Percentiles rank a stretch among this genome's conserved stretches.
Conservation (phyloP, 2,329 filamentous ascomycete genomes). For the Capronia coronata region DNA sequence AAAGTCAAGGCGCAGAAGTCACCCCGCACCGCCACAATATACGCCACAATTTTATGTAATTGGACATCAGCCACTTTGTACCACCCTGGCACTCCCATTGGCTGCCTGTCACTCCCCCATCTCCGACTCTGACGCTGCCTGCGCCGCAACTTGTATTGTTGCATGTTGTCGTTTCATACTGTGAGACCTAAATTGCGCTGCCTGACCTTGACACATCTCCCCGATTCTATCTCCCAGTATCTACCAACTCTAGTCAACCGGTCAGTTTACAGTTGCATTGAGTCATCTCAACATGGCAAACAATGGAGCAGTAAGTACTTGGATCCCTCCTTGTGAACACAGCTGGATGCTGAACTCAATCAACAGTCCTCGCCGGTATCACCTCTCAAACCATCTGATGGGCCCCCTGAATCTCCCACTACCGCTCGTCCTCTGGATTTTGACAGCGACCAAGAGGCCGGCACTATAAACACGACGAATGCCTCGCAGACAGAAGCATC, state of each 20-base stretch:
- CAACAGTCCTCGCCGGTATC: conserved; percentile 25
- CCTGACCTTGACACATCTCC: conserved; percentile 1
- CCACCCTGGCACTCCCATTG: background rate
- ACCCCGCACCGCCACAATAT: background rate
- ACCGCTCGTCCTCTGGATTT: conserved; percentile 53
- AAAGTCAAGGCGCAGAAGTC: background rate
- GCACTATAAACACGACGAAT: conserved; percentile 28
- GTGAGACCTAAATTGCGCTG: conserved; percentile 8
- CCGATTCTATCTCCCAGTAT: background rate
- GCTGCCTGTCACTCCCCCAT: background rate
- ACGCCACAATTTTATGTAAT: background rate
- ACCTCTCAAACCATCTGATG: conserved; percentile 26
- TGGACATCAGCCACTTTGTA: background rate
- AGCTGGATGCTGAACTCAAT: conserved; percentile 6
- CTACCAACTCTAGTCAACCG: too few relatives aligned
- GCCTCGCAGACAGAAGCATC: conserved; percentile 29
- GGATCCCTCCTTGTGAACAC: background rate
- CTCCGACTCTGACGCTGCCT: background rate
- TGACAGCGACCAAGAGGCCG: conserved; percentile 49
- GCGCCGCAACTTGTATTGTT: background rate
- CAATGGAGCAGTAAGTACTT: conserved; percentile 14
- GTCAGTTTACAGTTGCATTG: background rate
- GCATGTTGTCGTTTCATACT: too few relatives aligned
- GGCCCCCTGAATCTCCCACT: conserved; percentile 46
- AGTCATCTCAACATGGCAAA: conserved; percentile 12